Evolutionary conservation across 768 basidiomycete genomes (phyloP).

Genomic region (Rhizopogon rudus): DNA sequence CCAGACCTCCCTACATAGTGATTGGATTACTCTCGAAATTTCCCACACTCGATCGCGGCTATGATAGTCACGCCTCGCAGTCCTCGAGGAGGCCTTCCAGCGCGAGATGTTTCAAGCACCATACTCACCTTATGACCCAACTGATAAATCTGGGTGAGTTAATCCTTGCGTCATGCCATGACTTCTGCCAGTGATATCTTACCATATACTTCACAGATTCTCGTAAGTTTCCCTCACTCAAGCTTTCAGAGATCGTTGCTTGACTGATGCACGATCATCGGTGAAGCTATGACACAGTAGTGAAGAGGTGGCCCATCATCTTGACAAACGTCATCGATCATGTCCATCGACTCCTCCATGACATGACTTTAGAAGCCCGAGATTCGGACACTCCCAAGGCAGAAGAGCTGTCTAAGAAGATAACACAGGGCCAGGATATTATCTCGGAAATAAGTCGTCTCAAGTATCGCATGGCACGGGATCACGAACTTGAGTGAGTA

Average conservation of each 20-base stretch:
- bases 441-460: slow-evolving; percentile 70
- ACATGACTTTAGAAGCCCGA: slow-evolving; percentile 38
- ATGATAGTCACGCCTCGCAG: no score
- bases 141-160: slow-evolving; percentile 57
- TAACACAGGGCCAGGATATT: slow-evolving; percentile 74
- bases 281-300: slow-evolving; percentile 69
- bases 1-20: no score
- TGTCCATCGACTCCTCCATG: slow-evolving; percentile 65
- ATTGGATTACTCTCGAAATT: no score
- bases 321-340: slow-evolving; percentile 77
- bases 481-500: slow-evolving; percentile 62
- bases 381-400: slow-evolving; percentile 10
- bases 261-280: slow-evolving; percentile 19
- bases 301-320: slow-evolving; percentile 81
- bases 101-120: slow-evolving; percentile 42
- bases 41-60: no score
- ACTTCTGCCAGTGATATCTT: background rate
- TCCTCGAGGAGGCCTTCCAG: background rate
- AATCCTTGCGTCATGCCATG: slow-evolving; percentile 2
- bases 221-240: slow-evolving; percentile 40
- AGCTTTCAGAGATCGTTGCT: background rate
- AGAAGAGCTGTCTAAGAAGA: slow-evolving; percentile 33
- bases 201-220: slow-evolving; percentile 39
- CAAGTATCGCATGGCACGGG: slow-evolving; percentile 86
- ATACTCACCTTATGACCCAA: slow-evolving; percentile 70